Percentiles rank a stretch among this genome's conserved stretches.
These are phyloP conservation scores for Tricholomella constricta DNA, from an alignment of 768 basidiomycete genomes.

Conservation along the genomic window DNA sequence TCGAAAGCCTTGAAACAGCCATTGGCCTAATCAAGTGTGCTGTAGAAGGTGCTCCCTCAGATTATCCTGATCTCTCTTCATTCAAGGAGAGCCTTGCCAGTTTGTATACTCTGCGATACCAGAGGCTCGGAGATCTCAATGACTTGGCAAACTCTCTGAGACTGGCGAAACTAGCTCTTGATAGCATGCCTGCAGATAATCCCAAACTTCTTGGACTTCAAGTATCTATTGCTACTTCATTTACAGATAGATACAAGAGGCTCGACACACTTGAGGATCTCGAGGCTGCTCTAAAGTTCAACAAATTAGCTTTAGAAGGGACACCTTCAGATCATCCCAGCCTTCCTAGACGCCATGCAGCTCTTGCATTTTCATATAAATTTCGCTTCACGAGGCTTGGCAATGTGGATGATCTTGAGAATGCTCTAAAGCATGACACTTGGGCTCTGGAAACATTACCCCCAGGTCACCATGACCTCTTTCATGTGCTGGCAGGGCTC, in stretches of 20 bases:
- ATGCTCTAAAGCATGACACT: background rate
- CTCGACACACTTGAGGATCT: background rate
- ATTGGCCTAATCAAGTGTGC: background rate
- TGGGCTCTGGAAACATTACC: background rate
- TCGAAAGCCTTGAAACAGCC: slow-evolving; percentile 22
- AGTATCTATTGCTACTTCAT: background rate
- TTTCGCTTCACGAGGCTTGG: background rate
- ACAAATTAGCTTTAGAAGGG: background rate
- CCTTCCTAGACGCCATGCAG: background rate
- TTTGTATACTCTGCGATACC: slow-evolving; percentile 2
- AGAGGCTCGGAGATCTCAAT: background rate
- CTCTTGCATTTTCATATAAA: background rate
- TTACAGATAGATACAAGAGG: background rate
- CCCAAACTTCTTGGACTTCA: background rate
- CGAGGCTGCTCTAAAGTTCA: background rate
- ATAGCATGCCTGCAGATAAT: background rate
- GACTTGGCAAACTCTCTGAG: slow-evolving; percentile 2
- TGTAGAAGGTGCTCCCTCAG: background rate
- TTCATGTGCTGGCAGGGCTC: background rate
- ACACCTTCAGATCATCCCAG: background rate
- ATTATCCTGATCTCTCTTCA: background rate
- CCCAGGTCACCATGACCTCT: background rate
- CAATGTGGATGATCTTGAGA: background rate
- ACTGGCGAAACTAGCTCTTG: slow-evolving; percentile 1
- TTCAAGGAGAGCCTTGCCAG: background rate